Base-by-base conservation (phyloP, 306 rosid species). In the Pachyrhizus erosus region DNA sequence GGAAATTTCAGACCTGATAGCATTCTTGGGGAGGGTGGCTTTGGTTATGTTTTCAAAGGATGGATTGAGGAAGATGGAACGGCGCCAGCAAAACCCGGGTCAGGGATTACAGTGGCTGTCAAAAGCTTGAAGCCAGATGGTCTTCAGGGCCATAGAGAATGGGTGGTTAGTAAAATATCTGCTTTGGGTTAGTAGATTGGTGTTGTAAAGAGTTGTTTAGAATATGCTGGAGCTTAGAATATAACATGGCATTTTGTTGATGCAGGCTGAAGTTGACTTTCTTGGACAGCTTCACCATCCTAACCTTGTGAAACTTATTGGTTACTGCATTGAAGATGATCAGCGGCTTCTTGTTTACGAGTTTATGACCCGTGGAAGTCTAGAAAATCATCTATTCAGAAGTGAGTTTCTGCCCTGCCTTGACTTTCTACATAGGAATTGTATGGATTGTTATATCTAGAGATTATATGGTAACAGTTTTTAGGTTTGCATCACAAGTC, bases 131-230 rank as follows among this genome's bases (percentile, higher is more conserved):
- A 94, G 85, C 95, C 92, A 40, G 98, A 94, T 81, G 98, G 97
- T 58, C 98, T 95, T 68, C 98, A 95, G 75, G 98, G 98, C 83
- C 98, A 95, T 83, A 93, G 98, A 91, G 98, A 95, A 91, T 95
- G 98, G 98, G 91, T 93, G 97, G 98, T 95, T 90, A 95, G 97
- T 95, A 90, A 84, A 83, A 86, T 90, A 87, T 92, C 85, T 89
- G 88, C 89, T 81, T 91, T 91, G 88, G 90, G 90, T 91, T 91
- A 89, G 93, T 89, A 89, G 89, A 80, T 87, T 87, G 82, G 83
- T 86, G 71, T 67, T 78, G 70, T 77, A 82, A 76, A 58, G 83
- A 73, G 76, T 82, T 87, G 82, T 81, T 57, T 54, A 76, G 49
- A 73, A 69, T 79, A 70, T 42, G 74, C 12, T 67, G n/a, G 65